These are phyloP conservation scores for Trametes villosa DNA, from an alignment of 768 basidiomycete species.

Conservation along the genomic window DNA sequence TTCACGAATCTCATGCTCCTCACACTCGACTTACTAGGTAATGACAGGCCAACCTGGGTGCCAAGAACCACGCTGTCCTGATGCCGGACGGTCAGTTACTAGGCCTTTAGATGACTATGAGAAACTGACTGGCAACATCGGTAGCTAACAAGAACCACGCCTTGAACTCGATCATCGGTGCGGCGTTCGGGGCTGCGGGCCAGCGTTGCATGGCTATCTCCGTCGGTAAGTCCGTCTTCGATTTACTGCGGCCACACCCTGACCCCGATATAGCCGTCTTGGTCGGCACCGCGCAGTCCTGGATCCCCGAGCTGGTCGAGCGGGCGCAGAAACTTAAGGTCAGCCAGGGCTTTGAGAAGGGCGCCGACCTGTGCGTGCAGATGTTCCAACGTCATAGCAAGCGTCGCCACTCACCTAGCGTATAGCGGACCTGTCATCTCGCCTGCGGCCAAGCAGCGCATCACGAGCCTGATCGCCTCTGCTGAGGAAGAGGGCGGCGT, in stretches of 20 bases:
- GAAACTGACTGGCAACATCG: neutral
- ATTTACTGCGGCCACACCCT: neutral
- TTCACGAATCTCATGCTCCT: neutral
- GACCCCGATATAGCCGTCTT: slow-evolving; percentile 57
- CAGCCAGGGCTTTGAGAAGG: slow-evolving; percentile 88
- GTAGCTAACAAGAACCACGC: slow-evolving; percentile 90
- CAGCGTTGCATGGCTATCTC: slow-evolving; percentile 98
- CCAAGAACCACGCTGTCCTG: slow-evolving; percentile 93
- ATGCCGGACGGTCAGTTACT: slow-evolving; percentile 84
- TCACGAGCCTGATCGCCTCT: slow-evolving; percentile 74
- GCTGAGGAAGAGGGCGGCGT: slow-evolving; percentile 81
- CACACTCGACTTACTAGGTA: neutral
- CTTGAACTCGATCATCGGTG: slow-evolving; percentile 90
- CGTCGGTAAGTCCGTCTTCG: slow-evolving; percentile 59
- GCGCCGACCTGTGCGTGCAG: slow-evolving; percentile 82
- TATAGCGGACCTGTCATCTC: slow-evolving; percentile 80
- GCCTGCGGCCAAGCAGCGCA: slow-evolving; percentile 77
- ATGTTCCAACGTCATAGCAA: slow-evolving; percentile 39
- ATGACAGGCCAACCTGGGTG: slow-evolving; percentile 80
- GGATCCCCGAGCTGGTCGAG: slow-evolving; percentile 87
- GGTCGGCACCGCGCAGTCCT: slow-evolving; percentile 77
- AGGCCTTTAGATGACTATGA: too few relatives aligned
- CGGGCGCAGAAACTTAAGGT: slow-evolving; percentile 81
- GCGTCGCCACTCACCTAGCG: neutral
- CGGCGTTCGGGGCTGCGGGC: slow-evolving; percentile 96